phyloP scores from a whole-genome alignment of 768 basidiomycete genomes.

The Mycena pura region DNA sequence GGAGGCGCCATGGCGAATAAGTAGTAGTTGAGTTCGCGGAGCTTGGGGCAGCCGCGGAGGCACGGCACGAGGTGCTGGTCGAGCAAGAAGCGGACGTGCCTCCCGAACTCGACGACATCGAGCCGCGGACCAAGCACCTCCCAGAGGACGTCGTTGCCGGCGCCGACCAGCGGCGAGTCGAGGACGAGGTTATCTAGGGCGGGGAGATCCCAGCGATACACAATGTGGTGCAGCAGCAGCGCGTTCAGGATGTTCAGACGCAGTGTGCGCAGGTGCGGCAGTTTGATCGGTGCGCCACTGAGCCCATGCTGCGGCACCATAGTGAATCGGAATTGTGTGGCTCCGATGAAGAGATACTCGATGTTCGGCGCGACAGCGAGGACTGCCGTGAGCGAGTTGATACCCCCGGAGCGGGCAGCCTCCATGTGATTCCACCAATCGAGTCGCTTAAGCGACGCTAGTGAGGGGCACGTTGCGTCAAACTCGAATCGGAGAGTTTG shows the following conservation, averaged over 20 bases:
- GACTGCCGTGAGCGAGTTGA: conserved; percentile 64
- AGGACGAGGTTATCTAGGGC: conserved; percentile 57
- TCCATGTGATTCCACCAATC: conserved; percentile 72
- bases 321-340: conserved; percentile 40
- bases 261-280: conserved; percentile 59
- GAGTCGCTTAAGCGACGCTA: conserved; percentile 62
- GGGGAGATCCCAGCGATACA: conserved; percentile 57
- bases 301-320: conserved; percentile 31
- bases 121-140: conserved; percentile 56
- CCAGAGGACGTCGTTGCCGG: conserved; percentile 55
- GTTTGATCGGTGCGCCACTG: conserved; percentile 36
- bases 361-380: conserved; percentile 61
- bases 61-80: conserved; percentile 54
- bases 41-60: conserved; percentile 51
- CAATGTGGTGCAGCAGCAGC: conserved; percentile 57
- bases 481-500: conserved; percentile 54
- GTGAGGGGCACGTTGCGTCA: conserved; percentile 51
- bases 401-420: conserved; percentile 68
- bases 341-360: conserved; percentile 64
- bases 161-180: conserved; percentile 51
- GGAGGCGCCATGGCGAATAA: conserved; percentile 53
- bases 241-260: conserved; percentile 57
- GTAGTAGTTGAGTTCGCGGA: conserved; percentile 63
- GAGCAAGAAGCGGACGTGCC: conserved; percentile 59
- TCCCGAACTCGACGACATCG: conserved; percentile 63